phyloP scores from a whole-genome alignment of 73 alveolate genomes.

The Paraurostyla sp. region DNA sequence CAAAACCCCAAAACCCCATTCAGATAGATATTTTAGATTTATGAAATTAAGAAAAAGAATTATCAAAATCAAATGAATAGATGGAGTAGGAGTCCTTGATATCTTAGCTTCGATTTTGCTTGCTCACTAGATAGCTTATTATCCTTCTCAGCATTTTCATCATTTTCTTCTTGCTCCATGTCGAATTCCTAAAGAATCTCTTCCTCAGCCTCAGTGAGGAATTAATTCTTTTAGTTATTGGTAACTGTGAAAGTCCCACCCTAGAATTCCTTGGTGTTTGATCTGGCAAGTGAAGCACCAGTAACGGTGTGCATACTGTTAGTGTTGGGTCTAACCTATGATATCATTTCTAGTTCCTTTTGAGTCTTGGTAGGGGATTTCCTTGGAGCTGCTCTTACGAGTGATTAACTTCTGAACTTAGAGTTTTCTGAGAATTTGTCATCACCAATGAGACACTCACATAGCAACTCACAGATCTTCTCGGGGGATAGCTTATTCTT shows the following conservation, averaged over 20 bases:
- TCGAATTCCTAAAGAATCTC: slow-evolving; percentile 23
- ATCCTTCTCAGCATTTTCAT: neutral
- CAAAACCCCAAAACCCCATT: too few relatives aligned
- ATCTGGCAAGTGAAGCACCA: neutral
- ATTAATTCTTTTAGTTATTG: neutral
- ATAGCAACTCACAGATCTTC: slow-evolving; percentile 31
- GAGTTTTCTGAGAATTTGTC: neutral
- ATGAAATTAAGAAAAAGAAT: too few relatives aligned
- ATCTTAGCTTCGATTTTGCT: slow-evolving; percentile 38
- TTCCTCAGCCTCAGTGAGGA: slow-evolving; percentile 13
- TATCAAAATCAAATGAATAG: neutral
- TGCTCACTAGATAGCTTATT: neutral
- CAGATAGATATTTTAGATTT: too few relatives aligned
- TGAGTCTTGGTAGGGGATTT: slow-evolving; percentile 33
- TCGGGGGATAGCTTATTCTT: slow-evolving; percentile 55
- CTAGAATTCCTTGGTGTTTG: neutral
- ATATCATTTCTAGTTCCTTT: neutral
- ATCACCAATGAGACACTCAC: slow-evolving; percentile 57
- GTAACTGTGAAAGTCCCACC: slow-evolving; percentile 24
- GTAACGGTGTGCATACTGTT: neutral
- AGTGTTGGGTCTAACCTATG: neutral
- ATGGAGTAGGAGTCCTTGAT: slow-evolving; percentile 50
- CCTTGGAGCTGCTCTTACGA: slow-evolving; percentile 38
- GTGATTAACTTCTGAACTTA: neutral
- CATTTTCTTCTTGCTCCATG: neutral